Conservation (phyloP, 305 asterid species). For the Fraxinus paxiana region DNA sequence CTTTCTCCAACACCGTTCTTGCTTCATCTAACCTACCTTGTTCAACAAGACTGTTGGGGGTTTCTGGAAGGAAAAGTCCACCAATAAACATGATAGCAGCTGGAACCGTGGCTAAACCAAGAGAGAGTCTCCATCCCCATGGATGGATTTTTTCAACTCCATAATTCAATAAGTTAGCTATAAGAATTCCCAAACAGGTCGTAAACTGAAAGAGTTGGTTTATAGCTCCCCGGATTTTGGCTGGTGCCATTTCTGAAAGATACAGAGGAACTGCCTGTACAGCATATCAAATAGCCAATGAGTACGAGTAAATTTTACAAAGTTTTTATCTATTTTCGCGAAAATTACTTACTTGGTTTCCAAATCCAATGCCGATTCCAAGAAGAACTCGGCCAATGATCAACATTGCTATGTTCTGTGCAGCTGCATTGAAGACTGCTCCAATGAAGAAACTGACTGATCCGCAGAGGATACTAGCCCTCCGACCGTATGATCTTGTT, state of each 20-base stretch:
- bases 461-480: slow-evolving; percentile 62
- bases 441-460: slow-evolving; percentile 67
- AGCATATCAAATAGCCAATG: background rate
- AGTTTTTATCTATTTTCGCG: background rate
- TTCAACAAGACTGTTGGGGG: slow-evolving; percentile 79
- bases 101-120: slow-evolving; percentile 70
- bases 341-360: slow-evolving; percentile 55
- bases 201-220: slow-evolving; percentile 71
- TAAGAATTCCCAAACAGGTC: slow-evolving; percentile 53
- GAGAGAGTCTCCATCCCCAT: slow-evolving; percentile 80
- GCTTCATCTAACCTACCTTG: slow-evolving; percentile 61
- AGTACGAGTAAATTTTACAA: background rate
- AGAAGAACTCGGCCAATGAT: slow-evolving; percentile 66
- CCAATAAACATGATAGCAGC: slow-evolving; percentile 66
- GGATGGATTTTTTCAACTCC: slow-evolving; percentile 58
- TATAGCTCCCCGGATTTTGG: slow-evolving; percentile 63
- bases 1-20: slow-evolving; percentile 43
- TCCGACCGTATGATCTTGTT: slow-evolving; percentile 57
- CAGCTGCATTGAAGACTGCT: slow-evolving; percentile 58
- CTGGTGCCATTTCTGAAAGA: slow-evolving; percentile 85
- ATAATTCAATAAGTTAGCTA: slow-evolving; percentile 59
- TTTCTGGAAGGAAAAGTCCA: slow-evolving; percentile 67
- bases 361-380: slow-evolving; percentile 77
- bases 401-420: slow-evolving; percentile 57
- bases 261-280: slow-evolving; percentile 67